Evolutionary conservation across 768 basidiomycete genomes (phyloP).

Genomic region (Boletus pseudo-olivaceus): DNA sequence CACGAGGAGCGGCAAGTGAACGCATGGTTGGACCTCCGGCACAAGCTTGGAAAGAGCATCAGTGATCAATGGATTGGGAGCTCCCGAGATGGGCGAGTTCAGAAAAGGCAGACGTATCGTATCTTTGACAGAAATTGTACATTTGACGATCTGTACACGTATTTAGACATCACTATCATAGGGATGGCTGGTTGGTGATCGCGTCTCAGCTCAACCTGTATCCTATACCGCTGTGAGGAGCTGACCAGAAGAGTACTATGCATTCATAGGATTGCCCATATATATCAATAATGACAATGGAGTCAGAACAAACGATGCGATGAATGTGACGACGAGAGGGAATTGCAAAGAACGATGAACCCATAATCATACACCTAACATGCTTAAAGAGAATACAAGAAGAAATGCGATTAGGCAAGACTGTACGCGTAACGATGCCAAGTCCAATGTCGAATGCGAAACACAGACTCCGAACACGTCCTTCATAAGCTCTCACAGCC

Average conservation of each 20-base stretch:
- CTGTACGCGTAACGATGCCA: conserved; percentile 6
- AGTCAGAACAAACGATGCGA: not conserved
- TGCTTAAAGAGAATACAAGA: not conserved
- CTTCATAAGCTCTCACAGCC: conserved; percentile 3
- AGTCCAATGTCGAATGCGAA: conserved; percentile 7
- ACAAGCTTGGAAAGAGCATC: not conserved
- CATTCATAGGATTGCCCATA: conserved; percentile 17
- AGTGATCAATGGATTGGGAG: not conserved
- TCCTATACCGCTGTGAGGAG: not conserved
- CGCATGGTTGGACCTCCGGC: not conserved
- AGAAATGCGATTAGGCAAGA: conserved; percentile 7
- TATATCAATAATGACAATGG: conserved; percentile 24
- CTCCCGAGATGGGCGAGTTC: not conserved
- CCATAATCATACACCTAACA: conserved; percentile 27
- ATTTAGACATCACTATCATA: not conserved
- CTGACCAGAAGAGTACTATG: not conserved
- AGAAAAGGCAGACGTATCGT: not conserved
- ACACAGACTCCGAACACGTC: not conserved
- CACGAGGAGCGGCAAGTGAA: conserved; percentile 24
- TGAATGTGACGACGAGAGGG: not conserved
- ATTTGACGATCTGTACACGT: conserved; percentile 2
- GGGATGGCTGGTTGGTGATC: no score
- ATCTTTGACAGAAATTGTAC: conserved; percentile 5
- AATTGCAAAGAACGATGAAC: not conserved
- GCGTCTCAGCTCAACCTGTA: not conserved